Conservation (phyloP, 2,329 filamentous ascomycete genomes). For the Alternaria consortialis region DNA sequence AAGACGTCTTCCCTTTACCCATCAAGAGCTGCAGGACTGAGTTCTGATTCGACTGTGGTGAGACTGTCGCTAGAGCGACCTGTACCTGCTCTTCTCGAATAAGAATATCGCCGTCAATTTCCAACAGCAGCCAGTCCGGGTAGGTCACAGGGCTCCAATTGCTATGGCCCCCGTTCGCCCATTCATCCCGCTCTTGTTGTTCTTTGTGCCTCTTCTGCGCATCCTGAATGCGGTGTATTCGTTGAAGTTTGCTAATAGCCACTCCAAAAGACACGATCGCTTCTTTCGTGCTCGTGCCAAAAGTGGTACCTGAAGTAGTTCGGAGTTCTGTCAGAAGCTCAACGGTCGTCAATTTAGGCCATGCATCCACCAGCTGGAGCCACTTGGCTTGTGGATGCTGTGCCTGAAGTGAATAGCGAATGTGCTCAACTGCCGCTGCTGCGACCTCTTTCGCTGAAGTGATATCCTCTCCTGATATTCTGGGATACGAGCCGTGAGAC, state of each 20-base stretch:
- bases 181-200: slow-evolving; percentile 54
- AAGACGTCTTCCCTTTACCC: slow-evolving; percentile 71
- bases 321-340: slow-evolving; percentile 61
- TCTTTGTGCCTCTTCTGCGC: slow-evolving; percentile 32
- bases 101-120: slow-evolving; percentile 71
- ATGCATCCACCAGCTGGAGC: slow-evolving; percentile 56
- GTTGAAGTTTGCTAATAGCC: slow-evolving; percentile 57
- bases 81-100: slow-evolving; percentile 70
- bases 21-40: slow-evolving; percentile 73
- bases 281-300: slow-evolving; percentile 52
- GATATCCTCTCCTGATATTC: slow-evolving; percentile 18
- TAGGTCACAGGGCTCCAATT: slow-evolving; percentile 65
- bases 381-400: slow-evolving; percentile 50
- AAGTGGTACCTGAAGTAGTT: slow-evolving; percentile 38
- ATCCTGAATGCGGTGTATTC: slow-evolving; percentile 55
- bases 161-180: slow-evolving; percentile 59
- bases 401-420: slow-evolving; percentile 16
- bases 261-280: slow-evolving; percentile 57
- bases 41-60: slow-evolving; percentile 61
- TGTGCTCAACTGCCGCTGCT: slow-evolving; percentile 8
- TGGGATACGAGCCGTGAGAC: slow-evolving; percentile 6
- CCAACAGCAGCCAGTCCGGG: slow-evolving; percentile 72
- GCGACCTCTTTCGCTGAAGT: slow-evolving; percentile 26
- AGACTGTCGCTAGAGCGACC: slow-evolving; percentile 69
- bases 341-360: slow-evolving; percentile 57